Evolutionary conservation across 768 basidiomycete species (phyloP), one percentile per base, ranked within the genome.

Genomic region (Crepidotus variabilis): DNA sequence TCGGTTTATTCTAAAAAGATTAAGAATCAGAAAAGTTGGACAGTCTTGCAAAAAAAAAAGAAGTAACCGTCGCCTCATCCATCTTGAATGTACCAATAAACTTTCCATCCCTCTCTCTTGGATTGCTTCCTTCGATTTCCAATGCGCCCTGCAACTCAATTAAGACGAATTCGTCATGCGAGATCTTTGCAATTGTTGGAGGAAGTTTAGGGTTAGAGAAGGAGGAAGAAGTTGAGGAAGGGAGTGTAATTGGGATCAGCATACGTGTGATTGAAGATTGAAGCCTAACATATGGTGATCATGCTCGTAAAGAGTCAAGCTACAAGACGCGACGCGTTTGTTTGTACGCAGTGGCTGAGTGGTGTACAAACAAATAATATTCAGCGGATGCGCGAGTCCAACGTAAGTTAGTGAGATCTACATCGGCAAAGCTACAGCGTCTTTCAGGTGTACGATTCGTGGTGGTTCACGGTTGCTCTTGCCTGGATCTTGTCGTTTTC

Each of bases 91-190:
- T 85, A n/a, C 94, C 94, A 3, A 96, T 83, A n/a, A 90, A 66
- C 59, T 86, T 82, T 4, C 87, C 88, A 23, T 85, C 78, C 35
- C 79, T 81, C 61, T 86, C 80, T 8, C 78, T 69, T 47, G 71
- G 71, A 33, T 77, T 69, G 8, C 66, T 68, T 46, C 71, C 82
- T 54, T 90, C 88, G 32, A 88, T 85, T 47, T 88, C 85, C 35
- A 97, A 78, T 50, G 78, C 75, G 51, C 94, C 94, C 69, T 98
- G 95, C 4, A 97, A 76, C 64, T 98, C 94, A 52, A 98, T 81
- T 4, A 98, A 74, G 43, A 93, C 84, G 13, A 93, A 67, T 65
- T 94, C 91, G 45, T 87, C 85, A 60, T 89, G 78, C 14, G 91
- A 92, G 45, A 95, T 80, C 55, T 80, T 79, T 1, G 86, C 87